Evolutionary conservation across 768 basidiomycete species (phyloP), one percentile per base, ranked within the genome.

Genomic region (Lactarius hengduanensis): DNA sequence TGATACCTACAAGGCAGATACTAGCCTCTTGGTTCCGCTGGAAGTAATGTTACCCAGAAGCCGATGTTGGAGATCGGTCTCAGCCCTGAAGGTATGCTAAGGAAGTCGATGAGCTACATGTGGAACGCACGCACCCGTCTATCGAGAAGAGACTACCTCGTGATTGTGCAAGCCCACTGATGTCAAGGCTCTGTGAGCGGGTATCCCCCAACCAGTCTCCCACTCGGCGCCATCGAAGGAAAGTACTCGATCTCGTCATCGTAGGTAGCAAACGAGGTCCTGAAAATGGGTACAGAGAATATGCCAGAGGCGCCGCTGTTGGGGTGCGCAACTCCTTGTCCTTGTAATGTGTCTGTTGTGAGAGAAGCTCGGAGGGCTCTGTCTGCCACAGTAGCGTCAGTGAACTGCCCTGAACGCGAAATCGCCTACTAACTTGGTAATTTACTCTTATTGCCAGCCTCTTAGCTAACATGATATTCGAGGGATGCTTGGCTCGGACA

Each of bases 201-300:
- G 74, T 70, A 20, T 74, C 66, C 41, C 78, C 76, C 43, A 88
- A 79, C 85, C 85, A 90, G 70, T 88, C 83, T 15, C 81, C 82
- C 16, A 91, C 83, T 58, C 83, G 81, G 57, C 89, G 82, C 56
- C 89, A 72, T 58, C 91, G 81, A 72, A 88, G 89, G 32, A 81
- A 76, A 65, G 78, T 77, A 45, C 77, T 77, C 11, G 78, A 67
- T 26, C 76, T 76, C 69, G 80, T 76, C 45, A 77, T 82, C 80
- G 84, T 85, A 8, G 82, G 81, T 43, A 83, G 73, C 11, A 81
- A 72, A 18, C 79, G 82, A 13, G 83, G 77, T 1, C 84, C 76
- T 7, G 83, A 70, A 71, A 90, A 90, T 0, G 91, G 91, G 74
- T 86, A 92, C 45, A 90, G 69, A n/a, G 87, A 82, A 73, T 89